Base-by-base conservation (phyloP, 129 eudicot species). In the Flaveria trinervia region DNA sequence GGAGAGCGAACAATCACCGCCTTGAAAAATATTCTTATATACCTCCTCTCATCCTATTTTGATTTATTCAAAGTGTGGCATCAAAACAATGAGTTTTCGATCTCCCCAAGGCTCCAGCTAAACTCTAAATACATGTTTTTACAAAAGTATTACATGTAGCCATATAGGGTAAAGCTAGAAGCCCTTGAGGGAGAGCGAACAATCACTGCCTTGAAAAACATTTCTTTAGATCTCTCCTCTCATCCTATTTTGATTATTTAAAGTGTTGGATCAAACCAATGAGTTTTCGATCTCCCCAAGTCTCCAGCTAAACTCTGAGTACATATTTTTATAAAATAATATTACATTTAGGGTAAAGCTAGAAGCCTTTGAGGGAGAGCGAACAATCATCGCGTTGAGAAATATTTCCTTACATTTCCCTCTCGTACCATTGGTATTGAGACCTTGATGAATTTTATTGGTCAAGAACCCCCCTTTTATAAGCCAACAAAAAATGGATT, bases 331-430 rank as follows among this genome's bases (percentile, higher is more conserved):
- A 72, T 7, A 17, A 56, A 46, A 7, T n/a, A 61, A 61, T 13
- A 20, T 52, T 65, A 43, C 46, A 79, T 80, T 67, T 67, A 80
- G 64, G 71, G 56, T 65, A 44, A 62, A 14, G 23, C 61, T 79
- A 72, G 84, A 84, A 84, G 87, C 87, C 84, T 76, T 80, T 80
- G 84, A 84, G 82, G 87, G 87, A 84, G 87, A 84, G 80, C 66
- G 77, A 84, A 52, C 78, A 80, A 49, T 79, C 80, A 76, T 57
- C 59, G 79, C 82, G 79, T 80, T 30, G 84, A 45, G 55, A 23
- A 50, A 51, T 14, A 74, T 3, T 50, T 30, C 7, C 1, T 51
- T 60, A 14, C 6, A 69, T 55, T 13, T 48, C 65, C 10, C 41
- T 81, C 51, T 71, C 25, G 48, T 80, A 18, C 23, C 44, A 72